Evolutionary conservation across 768 basidiomycete species (phyloP), one percentile per base, ranked within the genome.

Genomic region (Myochromella boudieri): DNA sequence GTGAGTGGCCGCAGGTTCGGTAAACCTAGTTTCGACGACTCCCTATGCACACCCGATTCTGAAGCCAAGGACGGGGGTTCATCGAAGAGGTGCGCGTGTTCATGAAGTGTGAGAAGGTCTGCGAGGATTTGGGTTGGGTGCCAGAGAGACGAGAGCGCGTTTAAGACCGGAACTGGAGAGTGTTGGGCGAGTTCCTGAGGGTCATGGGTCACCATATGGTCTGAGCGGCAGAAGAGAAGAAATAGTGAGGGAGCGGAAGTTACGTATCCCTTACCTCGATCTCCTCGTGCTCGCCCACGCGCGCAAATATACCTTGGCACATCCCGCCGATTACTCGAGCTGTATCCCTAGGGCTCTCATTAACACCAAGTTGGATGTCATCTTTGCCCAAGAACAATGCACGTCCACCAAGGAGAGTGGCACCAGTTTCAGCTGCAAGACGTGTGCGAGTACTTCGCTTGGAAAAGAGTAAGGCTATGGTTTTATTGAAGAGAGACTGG

Each of bases 121-220:
- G 97, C 97, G 22, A 99, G 84, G 50, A 87, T 82, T 61, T 99
- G 97, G 0, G 94, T 95, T 2, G 97, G 97, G 62, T 99, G 97
- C 87, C 92, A 99, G 34, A 94, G 79, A 14, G 87, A 88, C 2
- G 93, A 97, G 15, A 99, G 84, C 4, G 97, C 97, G 63, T 98
- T 99, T 63, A 97, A 76, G 14, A 99, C 92, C 2, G 97, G 97
- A 2, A 97, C 92, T 1, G 87, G 84, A 0, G 94, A 95, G 70
- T 95, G 74, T 65, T 85, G 76, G 8, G 91, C 94, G 18, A 99
- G 75, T 73, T 91, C 91, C 95, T 97, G 60, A 3, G 41, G 39
- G 20, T 15, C 41, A 42, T 32, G 25, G n/a, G 20, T 28, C 44
- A 46, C n/a, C 46, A 10, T 46, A 29, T 40, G 42, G 32, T 21